Conservation (phyloP, 352 stramenopile genomes). For the Globisporangium spiculum region DNA sequence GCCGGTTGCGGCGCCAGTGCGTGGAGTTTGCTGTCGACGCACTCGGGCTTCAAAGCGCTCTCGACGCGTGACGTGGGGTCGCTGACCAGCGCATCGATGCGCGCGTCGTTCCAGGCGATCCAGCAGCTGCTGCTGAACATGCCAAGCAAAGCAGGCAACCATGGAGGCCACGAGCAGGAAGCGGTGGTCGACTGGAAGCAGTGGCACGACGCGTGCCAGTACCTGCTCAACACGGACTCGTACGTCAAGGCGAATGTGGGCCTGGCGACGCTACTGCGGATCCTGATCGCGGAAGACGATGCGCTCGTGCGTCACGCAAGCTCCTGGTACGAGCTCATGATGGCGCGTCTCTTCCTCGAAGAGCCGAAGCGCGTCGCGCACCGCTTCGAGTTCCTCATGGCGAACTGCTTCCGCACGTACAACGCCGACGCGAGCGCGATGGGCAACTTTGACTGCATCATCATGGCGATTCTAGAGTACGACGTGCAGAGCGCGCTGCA, state of each 20-base stretch:
- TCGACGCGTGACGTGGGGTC: conserved; percentile 41
- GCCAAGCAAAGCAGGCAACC: conserved; percentile 30
- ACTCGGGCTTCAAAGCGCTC: conserved; percentile 57
- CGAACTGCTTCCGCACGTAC: conserved; percentile 60
- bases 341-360: conserved; percentile 70
- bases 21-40: conserved; percentile 55
- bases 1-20: conserved; percentile 44
- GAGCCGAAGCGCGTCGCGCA: conserved; percentile 73
- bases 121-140: conserved; percentile 71
- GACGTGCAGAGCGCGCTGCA: conserved; percentile 68
- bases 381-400: conserved; percentile 79
- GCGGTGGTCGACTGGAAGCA: conserved; percentile 42
- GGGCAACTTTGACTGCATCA: conserved; percentile 82
- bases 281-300: conserved; percentile 53
- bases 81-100: conserved; percentile 38
- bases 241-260: conserved; percentile 46
- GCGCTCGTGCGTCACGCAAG: conserved; percentile 35
- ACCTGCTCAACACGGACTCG: conserved; percentile 50
- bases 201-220: conserved; percentile 65
- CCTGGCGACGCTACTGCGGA: conserved; percentile 49
- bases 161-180: conserved; percentile 11
- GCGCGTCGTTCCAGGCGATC: conserved; percentile 49
- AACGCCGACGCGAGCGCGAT: conserved; percentile 39
- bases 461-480: conserved; percentile 73
- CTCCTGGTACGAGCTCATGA: conserved; percentile 81